These are phyloP conservation scores for Angomonas ambiguus DNA, from an alignment of 208 protist genomes.

Conservation along the genomic window DNA sequence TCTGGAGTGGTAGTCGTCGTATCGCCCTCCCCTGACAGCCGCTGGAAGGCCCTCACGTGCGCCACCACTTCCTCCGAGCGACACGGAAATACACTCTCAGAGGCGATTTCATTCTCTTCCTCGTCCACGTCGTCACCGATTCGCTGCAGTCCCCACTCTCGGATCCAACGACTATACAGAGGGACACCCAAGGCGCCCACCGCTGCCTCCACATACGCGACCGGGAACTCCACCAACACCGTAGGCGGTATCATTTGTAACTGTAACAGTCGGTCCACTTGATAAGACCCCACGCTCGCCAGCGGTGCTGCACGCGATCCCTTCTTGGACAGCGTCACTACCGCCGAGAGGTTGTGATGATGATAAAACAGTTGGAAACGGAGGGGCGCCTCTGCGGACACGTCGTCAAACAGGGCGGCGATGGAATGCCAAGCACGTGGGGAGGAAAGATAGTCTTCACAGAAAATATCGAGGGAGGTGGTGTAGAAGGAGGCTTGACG, in stretches of 20 bases:
- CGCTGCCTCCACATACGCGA: conserved; percentile 26
- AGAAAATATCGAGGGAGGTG: conserved; percentile 23
- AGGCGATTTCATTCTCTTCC: background rate
- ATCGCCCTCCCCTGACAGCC: too few relatives aligned
- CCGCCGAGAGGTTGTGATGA: conserved; percentile 26
- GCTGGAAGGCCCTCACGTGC: background rate
- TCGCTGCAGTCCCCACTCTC: conserved; percentile 13
- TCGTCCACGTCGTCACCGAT: too few relatives aligned
- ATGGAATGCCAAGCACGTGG: conserved; percentile 29
- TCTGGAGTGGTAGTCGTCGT: background rate
- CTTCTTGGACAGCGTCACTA: conserved; percentile 40
- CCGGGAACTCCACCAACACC: conserved; percentile 28
- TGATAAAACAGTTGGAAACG: conserved; percentile 33
- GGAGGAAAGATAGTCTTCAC: conserved; percentile 27
- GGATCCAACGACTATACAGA: conserved; percentile 38
- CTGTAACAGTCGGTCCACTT: conserved; percentile 32
- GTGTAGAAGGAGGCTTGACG: background rate
- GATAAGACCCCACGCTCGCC: conserved; percentile 31
- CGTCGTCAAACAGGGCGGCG: conserved; percentile 31
- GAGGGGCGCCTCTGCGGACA: conserved; percentile 29
- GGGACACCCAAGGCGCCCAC: conserved; percentile 2
- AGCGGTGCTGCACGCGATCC: conserved; percentile 29
- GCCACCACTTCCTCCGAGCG: background rate
- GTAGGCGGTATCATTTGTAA: conserved; percentile 37
- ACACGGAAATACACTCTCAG: background rate